Evolutionary conservation across 2,329 filamentous ascomycete genomes (phyloP).

Genomic region (Phyllosticta citriasiana): DNA sequence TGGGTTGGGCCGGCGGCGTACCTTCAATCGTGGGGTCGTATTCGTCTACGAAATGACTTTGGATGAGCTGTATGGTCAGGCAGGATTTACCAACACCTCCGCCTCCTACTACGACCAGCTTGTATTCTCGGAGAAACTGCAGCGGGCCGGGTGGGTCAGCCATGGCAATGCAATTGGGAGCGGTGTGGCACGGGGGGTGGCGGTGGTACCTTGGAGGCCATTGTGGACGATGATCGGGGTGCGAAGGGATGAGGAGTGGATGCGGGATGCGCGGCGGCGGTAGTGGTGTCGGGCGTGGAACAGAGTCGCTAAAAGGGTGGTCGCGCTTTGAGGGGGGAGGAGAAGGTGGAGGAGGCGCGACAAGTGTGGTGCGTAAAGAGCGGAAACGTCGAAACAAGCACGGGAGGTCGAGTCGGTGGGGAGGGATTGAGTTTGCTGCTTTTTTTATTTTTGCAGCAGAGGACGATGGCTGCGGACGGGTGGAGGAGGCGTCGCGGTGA

Average conservation of each 20-base stretch:
- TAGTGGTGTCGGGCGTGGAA: constrained; percentile 4
- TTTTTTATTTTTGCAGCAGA: neutral
- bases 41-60: constrained; percentile 96
- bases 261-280: neutral
- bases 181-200: neutral
- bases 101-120: constrained; percentile 82
- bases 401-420: neutral
- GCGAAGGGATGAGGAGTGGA: neutral
- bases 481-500: neutral
- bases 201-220: constrained; percentile 28
- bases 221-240: constrained; percentile 14
- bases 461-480: neutral
- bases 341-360: constrained; percentile 5
- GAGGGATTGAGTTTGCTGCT: neutral
- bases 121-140: constrained; percentile 45
- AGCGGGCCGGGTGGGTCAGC: constrained; percentile 15
- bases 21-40: constrained; percentile 99
- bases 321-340: constrained; percentile 5
- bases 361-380: constrained; percentile 4
- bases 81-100: constrained; percentile 99
- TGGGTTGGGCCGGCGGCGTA: constrained; percentile 31
- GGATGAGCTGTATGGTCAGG: constrained; percentile 77
- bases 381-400: constrained; percentile 3
- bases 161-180: constrained; percentile 4
- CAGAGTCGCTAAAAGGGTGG: constrained; percentile 9